Evolutionary conservation across 495 filamentous ascomycete species (phyloP).

Genomic region (Usnea hakonensis): DNA sequence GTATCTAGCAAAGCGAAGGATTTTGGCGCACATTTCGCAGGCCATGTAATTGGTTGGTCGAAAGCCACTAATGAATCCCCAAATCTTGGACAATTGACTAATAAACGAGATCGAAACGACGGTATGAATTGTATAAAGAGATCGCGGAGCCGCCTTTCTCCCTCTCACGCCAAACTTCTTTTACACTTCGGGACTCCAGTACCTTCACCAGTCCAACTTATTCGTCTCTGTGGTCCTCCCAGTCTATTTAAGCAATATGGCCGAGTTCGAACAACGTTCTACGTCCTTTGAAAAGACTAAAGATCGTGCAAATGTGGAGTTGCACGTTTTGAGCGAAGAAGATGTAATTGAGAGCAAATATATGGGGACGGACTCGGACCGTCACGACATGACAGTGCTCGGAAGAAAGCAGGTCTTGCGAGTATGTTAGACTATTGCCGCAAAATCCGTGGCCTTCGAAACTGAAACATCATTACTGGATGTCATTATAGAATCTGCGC

Average conservation of each 20-base stretch:
- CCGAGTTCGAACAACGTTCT: neutral
- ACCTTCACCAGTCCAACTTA: neutral
- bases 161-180: too few species aligned
- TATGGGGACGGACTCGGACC: slow-evolving; percentile 18
- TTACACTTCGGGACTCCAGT: too few species aligned
- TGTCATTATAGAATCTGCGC: neutral
- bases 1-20: neutral
- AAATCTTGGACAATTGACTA: neutral
- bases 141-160: neutral
- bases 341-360: slow-evolving; percentile 9
- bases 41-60: neutral
- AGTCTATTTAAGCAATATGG: neutral
- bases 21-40: too few species aligned
- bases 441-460: neutral
- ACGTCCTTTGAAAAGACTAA: neutral
- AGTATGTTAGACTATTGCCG: neutral
- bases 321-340: slow-evolving; percentile 7
- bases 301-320: neutral
- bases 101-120: neutral
- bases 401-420: slow-evolving; percentile 23
- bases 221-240: neutral
- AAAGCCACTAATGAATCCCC: neutral
- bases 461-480: neutral
- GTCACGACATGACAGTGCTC: slow-evolving; percentile 21
- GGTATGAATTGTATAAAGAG: too few species aligned